phyloP scores from a whole-genome alignment of 2,329 filamentous ascomycete species.

The Monosporascus sp. region DNA sequence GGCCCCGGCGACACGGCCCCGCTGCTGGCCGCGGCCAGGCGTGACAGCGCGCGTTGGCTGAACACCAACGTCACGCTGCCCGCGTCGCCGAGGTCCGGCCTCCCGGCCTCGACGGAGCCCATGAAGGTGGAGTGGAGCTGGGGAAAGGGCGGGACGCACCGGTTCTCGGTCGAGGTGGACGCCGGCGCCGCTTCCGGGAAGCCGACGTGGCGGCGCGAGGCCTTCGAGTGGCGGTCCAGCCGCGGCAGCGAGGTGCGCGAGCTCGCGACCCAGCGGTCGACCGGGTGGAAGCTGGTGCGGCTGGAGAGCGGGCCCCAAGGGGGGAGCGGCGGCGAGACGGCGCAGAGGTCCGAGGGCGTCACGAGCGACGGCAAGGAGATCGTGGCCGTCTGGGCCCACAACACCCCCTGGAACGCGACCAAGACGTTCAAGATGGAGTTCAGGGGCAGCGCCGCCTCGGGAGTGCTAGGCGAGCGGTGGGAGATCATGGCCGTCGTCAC shows the following conservation, averaged over 20 bases:
- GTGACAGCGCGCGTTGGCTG: constrained; percentile 4
- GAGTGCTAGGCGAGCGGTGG: constrained; percentile 16
- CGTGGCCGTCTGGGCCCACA: constrained; percentile 16
- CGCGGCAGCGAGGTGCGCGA: constrained; percentile 13
- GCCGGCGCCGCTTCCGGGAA: not conserved
- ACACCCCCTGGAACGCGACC: constrained; percentile 9
- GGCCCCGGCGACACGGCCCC: constrained; percentile 10
- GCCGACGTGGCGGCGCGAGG: constrained; percentile 5
- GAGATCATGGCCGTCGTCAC: constrained; percentile 14
- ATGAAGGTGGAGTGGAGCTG: not conserved
- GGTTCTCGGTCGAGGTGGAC: constrained; percentile 13
- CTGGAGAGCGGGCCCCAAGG: constrained; percentile 4
- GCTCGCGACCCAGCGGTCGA: constrained; percentile 4
- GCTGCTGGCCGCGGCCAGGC: constrained; percentile 15
- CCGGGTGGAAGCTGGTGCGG: constrained; percentile 21
- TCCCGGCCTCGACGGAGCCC: not conserved
- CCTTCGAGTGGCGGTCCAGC: constrained; percentile 22
- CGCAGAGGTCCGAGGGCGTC: not conserved
- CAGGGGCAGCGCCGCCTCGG: constrained; percentile 15
- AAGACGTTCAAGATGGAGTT: constrained; percentile 19
- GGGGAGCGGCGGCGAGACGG: constrained; percentile 4
- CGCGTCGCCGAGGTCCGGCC: not conserved
- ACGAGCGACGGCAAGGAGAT: constrained; percentile 20
- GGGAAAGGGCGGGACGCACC: not conserved
- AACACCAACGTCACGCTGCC: constrained; percentile 6